Evolutionary conservation across 768 basidiomycete species (phyloP).

Genomic region (Kwoniella botswanensis): DNA sequence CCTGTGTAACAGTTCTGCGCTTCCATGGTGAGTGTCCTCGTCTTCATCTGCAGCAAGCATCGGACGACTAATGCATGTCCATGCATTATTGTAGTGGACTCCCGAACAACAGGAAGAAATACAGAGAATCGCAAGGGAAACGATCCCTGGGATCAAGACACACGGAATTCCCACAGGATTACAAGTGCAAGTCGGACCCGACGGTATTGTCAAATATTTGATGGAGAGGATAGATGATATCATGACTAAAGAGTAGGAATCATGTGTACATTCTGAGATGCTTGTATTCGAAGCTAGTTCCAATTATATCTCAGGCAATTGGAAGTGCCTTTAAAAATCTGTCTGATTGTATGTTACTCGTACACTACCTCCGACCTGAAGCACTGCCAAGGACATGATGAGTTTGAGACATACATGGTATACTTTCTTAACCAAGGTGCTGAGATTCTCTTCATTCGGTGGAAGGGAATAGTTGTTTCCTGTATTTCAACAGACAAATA

Average conservation of each 20-base stretch:
- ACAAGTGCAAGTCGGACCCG: conserved; percentile 48
- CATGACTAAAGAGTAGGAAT: conserved; percentile 13
- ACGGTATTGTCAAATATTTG: conserved; percentile 49
- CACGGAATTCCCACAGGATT: conserved; percentile 51
- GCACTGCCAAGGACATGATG: background rate
- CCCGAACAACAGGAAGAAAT: conserved; percentile 53
- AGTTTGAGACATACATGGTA: background rate
- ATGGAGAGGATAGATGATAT: conserved; percentile 50
- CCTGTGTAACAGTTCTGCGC: conserved; percentile 39
- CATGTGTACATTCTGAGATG: too few relatives aligned
- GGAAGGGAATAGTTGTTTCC: conserved; percentile 3
- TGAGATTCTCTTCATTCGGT: background rate
- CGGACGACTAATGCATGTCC: background rate
- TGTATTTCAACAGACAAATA: background rate
- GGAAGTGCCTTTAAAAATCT: too few relatives aligned
- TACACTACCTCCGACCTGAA: too few relatives aligned
- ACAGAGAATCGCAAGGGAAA: conserved; percentile 45
- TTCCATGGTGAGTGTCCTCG: conserved; percentile 36
- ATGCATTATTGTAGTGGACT: conserved; percentile 42
- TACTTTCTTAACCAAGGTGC: background rate
- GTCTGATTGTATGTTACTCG: too few relatives aligned
- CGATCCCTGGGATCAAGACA: conserved; percentile 52
- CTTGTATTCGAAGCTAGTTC: too few relatives aligned
- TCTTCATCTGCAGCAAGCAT: background rate
- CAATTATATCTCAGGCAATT: too few relatives aligned